Evolutionary conservation across 2,329 filamentous ascomycete species (phyloP), one percentile per base, ranked within the genome.

Genomic region (Penicillium verrucosum): DNA sequence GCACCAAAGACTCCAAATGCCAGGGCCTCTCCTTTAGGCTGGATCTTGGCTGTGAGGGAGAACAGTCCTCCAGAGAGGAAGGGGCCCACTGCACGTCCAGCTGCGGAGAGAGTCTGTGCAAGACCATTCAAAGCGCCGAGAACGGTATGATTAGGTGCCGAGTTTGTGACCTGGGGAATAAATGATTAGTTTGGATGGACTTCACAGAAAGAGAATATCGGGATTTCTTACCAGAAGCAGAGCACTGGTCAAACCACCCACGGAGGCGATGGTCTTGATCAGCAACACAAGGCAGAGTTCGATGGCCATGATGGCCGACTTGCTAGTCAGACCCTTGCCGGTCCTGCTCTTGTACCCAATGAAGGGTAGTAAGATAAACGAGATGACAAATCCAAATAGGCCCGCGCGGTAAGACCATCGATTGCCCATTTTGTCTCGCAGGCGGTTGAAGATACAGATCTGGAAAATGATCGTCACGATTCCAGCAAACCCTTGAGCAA

Each of bases 81-180:
- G 0, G 94, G 94, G 0, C 94, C 94, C 0, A 91, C 83, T 42
- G 92, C 92, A 58, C 94, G 86, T 9, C 94, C 94, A 0, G 90
- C 90, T 0, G 94, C 94, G 0, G 91, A 96, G 0, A 99, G 84
- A 0, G 92, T 96, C 74, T 99, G 94, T 0, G 94, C 94, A 32
- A 97, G 83, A 10, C 94, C 94, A 68, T 99, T 97, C 27, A 99
- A 81, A 0, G 90, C 92, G 3, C 94, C 94, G 0, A 99, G 82
- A 0, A 90, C 92, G 5, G 89, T 86, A 72, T 93, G 85, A 8
- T 92, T 91, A 0, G 92, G 90, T 0, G 92, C 90, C 1, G 90
- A 95, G 67, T 99, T 99, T 37, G 92, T 97, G 63, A 99, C 92
- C 89, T 93, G 60, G 27, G 5, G 48, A 25, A 21, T 3, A 21